Evolutionary conservation across 495 filamentous ascomycete species (phyloP).

Genomic region (Aspergillus affinis): DNA sequence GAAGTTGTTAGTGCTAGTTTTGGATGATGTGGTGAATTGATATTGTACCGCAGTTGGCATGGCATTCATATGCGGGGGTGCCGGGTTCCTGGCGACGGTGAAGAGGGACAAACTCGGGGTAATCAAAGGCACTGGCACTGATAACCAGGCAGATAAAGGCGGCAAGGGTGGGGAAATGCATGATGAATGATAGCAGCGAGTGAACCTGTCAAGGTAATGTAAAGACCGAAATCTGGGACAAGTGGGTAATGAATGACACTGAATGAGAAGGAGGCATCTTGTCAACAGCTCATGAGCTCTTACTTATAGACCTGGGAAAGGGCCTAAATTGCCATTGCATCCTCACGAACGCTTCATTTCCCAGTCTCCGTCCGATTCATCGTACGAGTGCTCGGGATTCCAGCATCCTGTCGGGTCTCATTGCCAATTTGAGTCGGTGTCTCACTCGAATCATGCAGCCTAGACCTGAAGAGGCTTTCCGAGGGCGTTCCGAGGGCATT

Average conservation of each 20-base stretch:
- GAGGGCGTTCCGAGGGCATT: not conserved
- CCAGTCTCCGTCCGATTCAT: not conserved
- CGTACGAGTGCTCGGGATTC: constrained; percentile 6
- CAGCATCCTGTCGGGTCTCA: constrained; percentile 1
- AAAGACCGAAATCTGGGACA: not conserved
- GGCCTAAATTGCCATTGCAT: not conserved
- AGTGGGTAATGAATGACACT: not conserved
- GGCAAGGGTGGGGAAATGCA: constrained; percentile 6
- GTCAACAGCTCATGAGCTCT: not conserved
- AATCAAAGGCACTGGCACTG: constrained; percentile 13
- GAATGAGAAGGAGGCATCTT: not conserved
- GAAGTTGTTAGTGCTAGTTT: constrained; percentile 6
- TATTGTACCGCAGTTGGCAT: constrained; percentile 48
- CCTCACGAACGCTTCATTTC: not conserved
- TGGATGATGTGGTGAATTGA: not conserved
- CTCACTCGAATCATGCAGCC: constrained; percentile 3
- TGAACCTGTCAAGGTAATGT: not conserved
- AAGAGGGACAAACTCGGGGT: constrained; percentile 18
- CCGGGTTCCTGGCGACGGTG: constrained; percentile 33
- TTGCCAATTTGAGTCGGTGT: constrained; percentile 9
- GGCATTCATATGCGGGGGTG: constrained; percentile 46
- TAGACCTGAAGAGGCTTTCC: not conserved
- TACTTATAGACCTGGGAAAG: not conserved
- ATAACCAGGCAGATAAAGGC: constrained; percentile 10
- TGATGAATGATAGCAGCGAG: not conserved